phyloP scores from a whole-genome alignment of 2,329 filamentous ascomycete species.

The Colletotrichum destructivum region DNA sequence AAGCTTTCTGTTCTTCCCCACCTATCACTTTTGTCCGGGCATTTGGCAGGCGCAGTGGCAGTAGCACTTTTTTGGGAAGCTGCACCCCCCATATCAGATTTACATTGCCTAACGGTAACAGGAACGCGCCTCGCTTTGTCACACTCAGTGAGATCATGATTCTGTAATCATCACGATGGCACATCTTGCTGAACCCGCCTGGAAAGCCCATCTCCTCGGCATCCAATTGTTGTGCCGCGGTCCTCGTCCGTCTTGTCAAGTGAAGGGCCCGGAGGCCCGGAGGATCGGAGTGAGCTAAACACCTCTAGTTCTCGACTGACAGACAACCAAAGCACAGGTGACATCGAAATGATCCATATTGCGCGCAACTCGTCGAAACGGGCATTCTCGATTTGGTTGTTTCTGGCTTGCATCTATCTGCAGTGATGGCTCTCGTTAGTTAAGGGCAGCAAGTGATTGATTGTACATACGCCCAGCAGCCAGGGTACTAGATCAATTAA shows the following conservation, averaged over 20 bases:
- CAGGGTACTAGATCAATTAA: too few relatives aligned
- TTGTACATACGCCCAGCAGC: too few relatives aligned
- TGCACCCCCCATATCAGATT: neutral
- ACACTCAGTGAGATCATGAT: slow-evolving; percentile 37
- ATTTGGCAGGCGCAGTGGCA: neutral
- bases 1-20: slow-evolving; percentile 14
- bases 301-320: neutral
- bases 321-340: neutral
- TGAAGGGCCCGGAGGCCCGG: neutral
- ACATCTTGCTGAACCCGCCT: neutral
- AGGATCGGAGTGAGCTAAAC: too few relatives aligned
- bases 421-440: too few relatives aligned
- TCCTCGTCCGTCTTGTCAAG: neutral
- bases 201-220: slow-evolving; percentile 10
- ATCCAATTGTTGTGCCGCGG: neutral
- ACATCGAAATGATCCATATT: slow-evolving; percentile 22
- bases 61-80: neutral
- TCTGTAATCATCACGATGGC: slow-evolving; percentile 29
- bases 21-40: neutral
- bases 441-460: too few relatives aligned
- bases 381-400: too few relatives aligned
- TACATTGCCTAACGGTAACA: neutral
- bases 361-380: neutral
- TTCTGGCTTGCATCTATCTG: too few relatives aligned
- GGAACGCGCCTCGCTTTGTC: slow-evolving; percentile 24